Evolutionary conservation across 169 alveolate genomes (phyloP), one percentile per base, ranked within the genome.

Genomic region (Eimeria brunetti): DNA sequence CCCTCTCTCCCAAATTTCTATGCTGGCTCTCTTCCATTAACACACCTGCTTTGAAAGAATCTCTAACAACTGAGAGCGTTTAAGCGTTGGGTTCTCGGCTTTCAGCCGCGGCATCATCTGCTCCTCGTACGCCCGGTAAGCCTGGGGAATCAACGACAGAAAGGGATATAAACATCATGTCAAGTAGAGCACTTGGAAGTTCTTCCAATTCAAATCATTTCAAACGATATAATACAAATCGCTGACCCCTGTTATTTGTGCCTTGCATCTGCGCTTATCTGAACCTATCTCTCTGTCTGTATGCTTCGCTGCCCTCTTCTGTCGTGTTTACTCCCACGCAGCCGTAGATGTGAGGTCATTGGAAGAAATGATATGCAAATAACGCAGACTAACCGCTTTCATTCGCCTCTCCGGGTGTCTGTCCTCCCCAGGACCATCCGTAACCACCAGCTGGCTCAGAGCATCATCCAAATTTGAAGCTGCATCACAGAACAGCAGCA

Each of bases 111-210:
- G 95, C 81, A 90, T n/a, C 95, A 81, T 75, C 53, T 44, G 76
- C 75, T 90, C 95, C 83, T 90, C 95, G 90, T 90, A 90, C 24
- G 90, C 95, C 84, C 88, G 53, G 90, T 58, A 90, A 27, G 95
- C 95, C 95, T 90, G 64, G 56, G 30, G 53, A n/a, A 73, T 5
- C 84, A 33, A 6, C 41, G 24, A 24, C 33, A 24, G 51, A 41
- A 24, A 41, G 16, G 38, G 8, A 41, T 36, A 76, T 4, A 24
- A 24, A n/a, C n/a, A n/a, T n/a, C n/a, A n/a, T n/a, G n/a, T n/a
- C n/a, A n/a, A n/a, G n/a, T n/a, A n/a, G n/a, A n/a, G n/a, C n/a
- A n/a, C n/a, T n/a, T n/a, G n/a, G n/a, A n/a, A n/a, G n/a, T n/a
- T n/a, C n/a, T n/a, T n/a, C n/a, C n/a, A n/a, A n/a, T n/a, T n/a